Conservation (phyloP, 768 basidiomycete species). For the Mycena maculata region DNA sequence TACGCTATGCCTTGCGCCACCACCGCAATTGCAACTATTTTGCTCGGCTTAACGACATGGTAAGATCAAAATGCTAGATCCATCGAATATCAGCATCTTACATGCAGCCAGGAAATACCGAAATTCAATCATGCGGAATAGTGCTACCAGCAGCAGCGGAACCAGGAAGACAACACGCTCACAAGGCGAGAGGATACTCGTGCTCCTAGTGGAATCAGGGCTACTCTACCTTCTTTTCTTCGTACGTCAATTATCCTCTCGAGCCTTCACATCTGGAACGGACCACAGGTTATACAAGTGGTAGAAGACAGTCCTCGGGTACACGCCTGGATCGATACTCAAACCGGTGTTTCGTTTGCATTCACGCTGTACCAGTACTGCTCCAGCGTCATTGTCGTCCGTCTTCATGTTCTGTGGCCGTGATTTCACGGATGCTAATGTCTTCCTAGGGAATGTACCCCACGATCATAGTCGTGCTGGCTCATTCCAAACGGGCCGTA, state of each 20-base stretch:
- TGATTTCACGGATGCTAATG: background rate
- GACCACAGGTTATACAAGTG: background rate
- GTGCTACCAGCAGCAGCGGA: background rate
- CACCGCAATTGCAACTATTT: slow-evolving; percentile 12
- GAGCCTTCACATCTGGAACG: background rate
- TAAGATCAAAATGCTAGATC: background rate
- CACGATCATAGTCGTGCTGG: background rate
- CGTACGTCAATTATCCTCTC: background rate
- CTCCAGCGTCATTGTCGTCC: slow-evolving; percentile 37
- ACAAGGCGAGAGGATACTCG: slow-evolving; percentile 3
- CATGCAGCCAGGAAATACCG: slow-evolving; percentile 2
- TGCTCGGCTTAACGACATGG: slow-evolving; percentile 20
- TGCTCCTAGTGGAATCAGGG: slow-evolving; percentile 24
- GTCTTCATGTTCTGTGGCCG: background rate
- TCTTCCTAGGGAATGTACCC: slow-evolving; percentile 11
- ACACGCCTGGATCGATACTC: slow-evolving; percentile 13
- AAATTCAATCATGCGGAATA: background rate
- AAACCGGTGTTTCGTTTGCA: slow-evolving; percentile 27
- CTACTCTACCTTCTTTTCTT: slow-evolving; percentile 28
- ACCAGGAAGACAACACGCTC: background rate
- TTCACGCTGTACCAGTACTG: slow-evolving; percentile 29
- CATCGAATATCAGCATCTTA: background rate
- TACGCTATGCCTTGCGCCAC: slow-evolving; percentile 25
- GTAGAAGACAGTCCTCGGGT: slow-evolving; percentile 17
- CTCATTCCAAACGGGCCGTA: background rate